Conservation (phyloP, 495 filamentous ascomycete genomes). For the Jackrogersella multiformis region DNA sequence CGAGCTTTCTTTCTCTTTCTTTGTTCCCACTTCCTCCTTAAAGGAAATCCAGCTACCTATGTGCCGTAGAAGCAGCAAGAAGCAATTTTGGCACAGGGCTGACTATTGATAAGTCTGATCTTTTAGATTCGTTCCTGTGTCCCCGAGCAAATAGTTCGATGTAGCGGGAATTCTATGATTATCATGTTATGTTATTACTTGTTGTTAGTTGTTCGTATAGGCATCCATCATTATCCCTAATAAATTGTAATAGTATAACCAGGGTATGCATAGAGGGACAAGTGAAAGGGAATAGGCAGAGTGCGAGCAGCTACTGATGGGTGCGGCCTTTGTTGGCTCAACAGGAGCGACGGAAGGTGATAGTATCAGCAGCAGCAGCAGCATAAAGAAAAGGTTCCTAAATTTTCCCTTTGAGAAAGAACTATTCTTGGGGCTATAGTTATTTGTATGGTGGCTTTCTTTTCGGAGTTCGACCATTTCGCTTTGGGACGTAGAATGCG, state of each 20-base stretch:
- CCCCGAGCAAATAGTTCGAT: background rate
- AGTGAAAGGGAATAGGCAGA: constrained; percentile 19
- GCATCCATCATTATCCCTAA: constrained; percentile 14
- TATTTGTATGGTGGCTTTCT: constrained; percentile 47
- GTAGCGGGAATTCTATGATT: background rate
- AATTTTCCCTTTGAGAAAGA: constrained; percentile 34
- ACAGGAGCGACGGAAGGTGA: constrained; percentile 17
- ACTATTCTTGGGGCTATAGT: constrained; percentile 37
- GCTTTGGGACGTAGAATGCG: constrained; percentile 34
- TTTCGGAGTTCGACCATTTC: constrained; percentile 21
- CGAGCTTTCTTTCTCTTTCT: constrained; percentile 33
- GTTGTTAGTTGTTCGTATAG: constrained; percentile 5
- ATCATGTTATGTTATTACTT: constrained; percentile 4
- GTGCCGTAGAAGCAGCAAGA: constrained; percentile 22
- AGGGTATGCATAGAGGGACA: constrained; percentile 10
- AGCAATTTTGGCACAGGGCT: constrained; percentile 13
- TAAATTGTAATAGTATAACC: constrained; percentile 6
- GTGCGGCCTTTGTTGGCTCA: constrained; percentile 41
- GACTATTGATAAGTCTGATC: constrained; percentile 14
- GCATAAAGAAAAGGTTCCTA: constrained; percentile 39
- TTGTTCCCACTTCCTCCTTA: constrained; percentile 37
- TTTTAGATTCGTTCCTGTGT: constrained; percentile 7
- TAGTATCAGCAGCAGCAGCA: constrained; percentile 19
- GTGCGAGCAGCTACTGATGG: constrained; percentile 23
- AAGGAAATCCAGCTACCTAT: constrained; percentile 21